These are phyloP conservation scores for Cladorrhinum samala DNA, from an alignment of 495 filamentous ascomycete species.

Conservation along the genomic window DNA sequence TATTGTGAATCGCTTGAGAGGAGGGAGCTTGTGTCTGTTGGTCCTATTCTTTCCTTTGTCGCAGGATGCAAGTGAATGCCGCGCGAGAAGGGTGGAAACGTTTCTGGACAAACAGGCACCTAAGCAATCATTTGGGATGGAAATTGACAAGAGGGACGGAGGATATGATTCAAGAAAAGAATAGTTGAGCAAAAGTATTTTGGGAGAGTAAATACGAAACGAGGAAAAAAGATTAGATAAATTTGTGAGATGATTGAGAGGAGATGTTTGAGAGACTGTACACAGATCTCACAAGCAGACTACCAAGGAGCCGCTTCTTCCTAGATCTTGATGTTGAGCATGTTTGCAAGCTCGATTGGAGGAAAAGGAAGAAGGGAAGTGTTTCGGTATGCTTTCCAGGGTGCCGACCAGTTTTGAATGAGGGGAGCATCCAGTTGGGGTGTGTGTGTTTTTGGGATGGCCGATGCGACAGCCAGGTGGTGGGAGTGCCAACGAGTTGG, in stretches of 20 bases:
- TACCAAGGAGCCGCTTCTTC: conserved; percentile 42
- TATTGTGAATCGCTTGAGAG: conserved; percentile 7
- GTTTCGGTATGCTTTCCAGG: conserved; percentile 29
- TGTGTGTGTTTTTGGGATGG: conserved; percentile 8
- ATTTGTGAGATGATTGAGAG: conserved; percentile 11
- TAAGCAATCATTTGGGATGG: conserved; percentile 23
- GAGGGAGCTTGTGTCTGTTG: conserved; percentile 17
- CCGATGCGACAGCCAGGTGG: conserved; percentile 4
- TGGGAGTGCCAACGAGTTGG: conserved; percentile 11
- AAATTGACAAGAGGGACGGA: conserved; percentile 7
- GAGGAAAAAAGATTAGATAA: conserved; percentile 17
- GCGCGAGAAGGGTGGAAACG: conserved; percentile 30
- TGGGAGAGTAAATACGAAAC: conserved; percentile 9
- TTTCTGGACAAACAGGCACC: conserved; percentile 26
- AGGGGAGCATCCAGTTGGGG: background rate
- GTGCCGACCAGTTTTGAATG: conserved; percentile 43
- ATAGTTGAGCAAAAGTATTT: conserved; percentile 13
- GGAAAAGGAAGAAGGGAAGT: conserved; percentile 27
- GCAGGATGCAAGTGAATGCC: conserved; percentile 45
- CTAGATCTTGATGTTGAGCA: conserved; percentile 44
- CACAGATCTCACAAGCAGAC: conserved; percentile 41
- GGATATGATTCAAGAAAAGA: background rate
- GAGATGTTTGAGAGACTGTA: conserved; percentile 16
- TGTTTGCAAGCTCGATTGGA: conserved; percentile 41
- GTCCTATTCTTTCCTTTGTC: conserved; percentile 31